Evolutionary conservation across 768 basidiomycete genomes (phyloP).

Genomic region (Harrya chromipes): DNA sequence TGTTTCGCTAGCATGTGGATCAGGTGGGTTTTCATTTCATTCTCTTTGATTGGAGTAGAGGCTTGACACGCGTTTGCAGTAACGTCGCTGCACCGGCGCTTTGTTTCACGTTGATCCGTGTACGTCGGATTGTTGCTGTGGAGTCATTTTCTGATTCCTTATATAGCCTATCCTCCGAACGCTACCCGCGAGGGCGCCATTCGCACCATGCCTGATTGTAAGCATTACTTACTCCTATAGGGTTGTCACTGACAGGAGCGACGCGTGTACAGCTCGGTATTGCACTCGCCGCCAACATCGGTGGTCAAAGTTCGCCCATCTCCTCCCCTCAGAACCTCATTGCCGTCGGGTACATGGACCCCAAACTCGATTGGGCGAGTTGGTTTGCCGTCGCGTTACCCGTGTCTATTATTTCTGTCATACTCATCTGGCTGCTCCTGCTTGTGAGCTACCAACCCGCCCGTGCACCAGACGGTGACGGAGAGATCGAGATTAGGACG

Average conservation of each 20-base stretch:
- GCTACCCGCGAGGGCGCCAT: conserved; percentile 79
- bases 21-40: conserved; percentile 47
- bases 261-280: conserved; percentile 70
- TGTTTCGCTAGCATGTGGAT: conserved; percentile 99
- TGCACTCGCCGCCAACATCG: conserved; percentile 97
- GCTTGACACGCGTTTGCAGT: conserved; percentile 36
- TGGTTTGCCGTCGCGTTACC: conserved; percentile 97
- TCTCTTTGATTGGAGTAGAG: not conserved
- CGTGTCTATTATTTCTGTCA: conserved; percentile 79
- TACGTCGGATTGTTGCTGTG: conserved; percentile 35
- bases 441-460: conserved; percentile 78
- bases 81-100: conserved; percentile 98
- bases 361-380: conserved; percentile 77
- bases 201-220: conserved; percentile 90
- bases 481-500: conserved; percentile 76
- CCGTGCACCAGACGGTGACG: conserved; percentile 67
- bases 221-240: conserved; percentile 29
- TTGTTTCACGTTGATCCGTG: conserved; percentile 93
- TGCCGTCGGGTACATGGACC: conserved; percentile 83
- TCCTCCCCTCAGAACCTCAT: conserved; percentile 98
- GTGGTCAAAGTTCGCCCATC: conserved; percentile 95
- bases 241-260: not conserved
- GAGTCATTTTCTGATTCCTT: conserved; percentile 1
- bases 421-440: conserved; percentile 90
- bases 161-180: conserved; percentile 88